A percentile compares a stretch with the other conserved stretches of the same genome.
Conservation (phyloP, 176 grass and related monocot genomes). For the Avena insularis region DNA sequence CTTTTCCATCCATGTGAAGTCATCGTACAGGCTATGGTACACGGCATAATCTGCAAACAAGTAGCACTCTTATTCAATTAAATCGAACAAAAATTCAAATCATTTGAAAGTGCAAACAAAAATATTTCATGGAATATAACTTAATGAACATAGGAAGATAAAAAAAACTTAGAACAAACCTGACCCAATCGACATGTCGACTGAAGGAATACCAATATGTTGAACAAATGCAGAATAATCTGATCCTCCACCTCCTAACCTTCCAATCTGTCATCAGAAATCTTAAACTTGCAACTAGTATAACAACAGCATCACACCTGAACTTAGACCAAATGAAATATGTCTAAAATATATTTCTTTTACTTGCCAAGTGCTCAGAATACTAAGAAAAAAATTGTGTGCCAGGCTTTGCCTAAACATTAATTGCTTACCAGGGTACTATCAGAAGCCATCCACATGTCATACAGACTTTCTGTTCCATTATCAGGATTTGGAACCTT, state of each 20-base stretch:
- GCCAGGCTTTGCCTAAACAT: constrained; percentile 18
- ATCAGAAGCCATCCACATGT: constrained; percentile 68
- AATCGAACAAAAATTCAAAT: background rate
- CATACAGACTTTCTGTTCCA: constrained; percentile 66
- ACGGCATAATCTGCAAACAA: constrained; percentile 74
- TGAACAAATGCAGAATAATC: constrained; percentile 91
- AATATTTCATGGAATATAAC: constrained; percentile 3
- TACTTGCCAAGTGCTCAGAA: constrained; percentile 6
- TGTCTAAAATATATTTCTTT: background rate
- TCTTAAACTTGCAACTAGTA: constrained; percentile 27
- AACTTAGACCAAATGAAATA: constrained; percentile 23
- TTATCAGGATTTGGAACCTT: constrained; percentile 92
- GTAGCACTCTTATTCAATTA: constrained; percentile 2
- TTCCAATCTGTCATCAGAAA: constrained; percentile 63
- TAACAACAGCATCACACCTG: background rate
- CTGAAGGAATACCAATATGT: constrained; percentile 84
- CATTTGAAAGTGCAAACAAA: background rate
- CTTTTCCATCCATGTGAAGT: constrained; percentile 90
- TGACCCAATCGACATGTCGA: constrained; percentile 70
- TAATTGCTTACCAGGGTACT: constrained; percentile 59
- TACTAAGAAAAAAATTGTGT: constrained; percentile 20
- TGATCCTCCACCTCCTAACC: constrained; percentile 81
- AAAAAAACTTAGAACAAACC: constrained; percentile 51
- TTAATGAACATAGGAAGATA: constrained; percentile 5
- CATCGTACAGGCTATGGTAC: constrained; percentile 89